phyloP scores from a whole-genome alignment of 495 filamentous ascomycete species.

The Pseudevernia furfuracea region DNA sequence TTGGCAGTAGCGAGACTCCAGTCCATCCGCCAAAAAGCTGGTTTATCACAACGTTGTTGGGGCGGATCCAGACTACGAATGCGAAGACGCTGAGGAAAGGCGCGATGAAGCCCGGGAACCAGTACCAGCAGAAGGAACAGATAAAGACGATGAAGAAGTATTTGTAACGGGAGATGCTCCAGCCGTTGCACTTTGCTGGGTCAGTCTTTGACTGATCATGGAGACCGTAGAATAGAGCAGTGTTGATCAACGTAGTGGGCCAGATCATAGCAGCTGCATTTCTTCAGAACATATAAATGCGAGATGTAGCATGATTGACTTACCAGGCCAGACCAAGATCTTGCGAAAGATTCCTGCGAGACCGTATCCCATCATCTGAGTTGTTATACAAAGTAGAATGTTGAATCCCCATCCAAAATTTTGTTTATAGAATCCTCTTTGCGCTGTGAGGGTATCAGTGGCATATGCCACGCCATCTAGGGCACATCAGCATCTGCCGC shows the following conservation, averaged over 20 bases:
- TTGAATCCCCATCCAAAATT: constrained; percentile 61
- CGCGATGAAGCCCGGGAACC: constrained; percentile 46
- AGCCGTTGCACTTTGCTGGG: constrained; percentile 51
- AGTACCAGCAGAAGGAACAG: constrained; percentile 55
- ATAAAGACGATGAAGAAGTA: constrained; percentile 56
- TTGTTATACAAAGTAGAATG: constrained; percentile 60
- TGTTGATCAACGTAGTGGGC: constrained; percentile 57
- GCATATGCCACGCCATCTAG: constrained; percentile 51
- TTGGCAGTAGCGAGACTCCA: constrained; percentile 52
- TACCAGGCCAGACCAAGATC: constrained; percentile 51
- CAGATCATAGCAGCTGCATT: constrained; percentile 66
- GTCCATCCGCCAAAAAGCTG: constrained; percentile 55
- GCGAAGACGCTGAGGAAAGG: constrained; percentile 43
- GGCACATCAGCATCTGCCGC: not conserved
- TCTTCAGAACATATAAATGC: not conserved
- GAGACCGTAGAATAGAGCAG: constrained; percentile 61
- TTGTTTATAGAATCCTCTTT: constrained; percentile 60
- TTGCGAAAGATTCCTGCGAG: constrained; percentile 62
- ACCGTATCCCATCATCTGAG: constrained; percentile 66
- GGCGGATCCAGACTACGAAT: constrained; percentile 45
- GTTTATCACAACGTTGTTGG: constrained; percentile 43
- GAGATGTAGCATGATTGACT: not conserved
- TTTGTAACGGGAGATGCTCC: constrained; percentile 56
- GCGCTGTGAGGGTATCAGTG: constrained; percentile 61
- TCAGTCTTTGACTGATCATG: constrained; percentile 57